Conservation (phyloP, 2,329 filamentous ascomycete species). For the Aspergillus fumigatus region DNA sequence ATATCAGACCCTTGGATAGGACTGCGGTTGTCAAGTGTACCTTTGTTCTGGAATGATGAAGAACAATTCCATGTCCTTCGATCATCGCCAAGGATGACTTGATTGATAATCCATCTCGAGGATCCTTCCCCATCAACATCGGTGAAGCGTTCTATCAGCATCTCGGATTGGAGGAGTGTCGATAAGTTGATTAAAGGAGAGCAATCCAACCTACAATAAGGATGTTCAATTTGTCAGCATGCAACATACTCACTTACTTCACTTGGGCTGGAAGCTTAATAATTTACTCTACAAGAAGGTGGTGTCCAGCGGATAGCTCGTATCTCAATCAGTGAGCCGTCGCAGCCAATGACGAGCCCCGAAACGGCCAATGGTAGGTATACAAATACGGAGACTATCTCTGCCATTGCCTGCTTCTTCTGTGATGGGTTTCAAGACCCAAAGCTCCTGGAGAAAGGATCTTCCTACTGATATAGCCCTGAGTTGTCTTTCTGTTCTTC, state of each 20-base stretch:
- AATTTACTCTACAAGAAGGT: not conserved
- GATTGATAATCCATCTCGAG: not conserved
- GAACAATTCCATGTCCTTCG: not conserved
- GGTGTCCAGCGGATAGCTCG: not conserved
- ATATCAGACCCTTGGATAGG: not conserved
- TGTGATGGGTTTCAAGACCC: no score
- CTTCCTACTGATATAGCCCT: constrained; percentile 4
- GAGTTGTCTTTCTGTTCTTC: constrained; percentile 17
- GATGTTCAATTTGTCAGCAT: not conserved
- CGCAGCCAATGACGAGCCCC: not conserved
- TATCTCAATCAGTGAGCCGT: not conserved
- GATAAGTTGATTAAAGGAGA: not conserved
- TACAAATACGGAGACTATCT: no score
- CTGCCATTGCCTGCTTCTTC: no score
- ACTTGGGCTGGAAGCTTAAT: not conserved
- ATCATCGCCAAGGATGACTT: not conserved
- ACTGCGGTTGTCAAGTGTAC: not conserved
- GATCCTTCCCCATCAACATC: not conserved
- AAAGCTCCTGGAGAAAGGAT: no score
- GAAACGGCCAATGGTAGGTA: no score
- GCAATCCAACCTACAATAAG: not conserved
- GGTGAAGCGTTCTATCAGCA: not conserved
- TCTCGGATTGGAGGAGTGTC: no score
- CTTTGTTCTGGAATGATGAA: not conserved
- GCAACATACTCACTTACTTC: not conserved